Evolutionary conservation across 2,329 filamentous ascomycete species (phyloP), one percentile per base, ranked within the genome.

Genomic region (Exophiala spinifera): DNA sequence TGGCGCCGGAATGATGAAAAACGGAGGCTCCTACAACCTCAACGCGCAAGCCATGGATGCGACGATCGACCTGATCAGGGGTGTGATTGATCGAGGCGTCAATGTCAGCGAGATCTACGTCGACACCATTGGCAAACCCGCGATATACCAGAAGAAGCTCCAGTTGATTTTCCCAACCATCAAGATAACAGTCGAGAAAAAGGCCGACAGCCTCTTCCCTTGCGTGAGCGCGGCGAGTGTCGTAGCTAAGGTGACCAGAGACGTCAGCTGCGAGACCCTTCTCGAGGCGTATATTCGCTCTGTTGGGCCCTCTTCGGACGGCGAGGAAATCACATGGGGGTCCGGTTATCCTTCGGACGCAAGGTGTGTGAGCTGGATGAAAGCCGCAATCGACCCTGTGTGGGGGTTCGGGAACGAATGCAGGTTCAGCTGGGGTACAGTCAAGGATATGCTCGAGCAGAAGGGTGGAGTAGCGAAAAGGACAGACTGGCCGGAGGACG

Each of bases 361-460:
- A 17, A 82, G 88, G 59, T 95, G 91, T 64, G 83, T 87, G 1
- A 71, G 74, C 19, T 99, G 94, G 92, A 70, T 99, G 67, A 88
- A 85, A 72, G 76, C 75, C 36, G 94, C 92, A 61, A 92, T 96
- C 85, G 86, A 99, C 67, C 89, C 89, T 2, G 74, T 97, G 1
- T 99, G 97, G 74, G 94, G 94, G 13, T 99, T 94, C 92, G 91
- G 92, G 0, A 82, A 82, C 20, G 91, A 97, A 72, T 95, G 90
- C 69, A 80, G 94, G 3, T 97, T 96, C 67, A 96, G 91, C 67
- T 99, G 94, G 94, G 88, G 88, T 0, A 97, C 94, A 1, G 88
- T 88, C 1, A 96, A 95, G 74, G 91, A 97, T 66, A 82, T 97
- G 83, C 75, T 99, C 3, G 91, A 96, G 62, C 59, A 59, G 31